Conservation (phyloP, 352 stramenopile species). For the Achlya hypogyna region DNA sequence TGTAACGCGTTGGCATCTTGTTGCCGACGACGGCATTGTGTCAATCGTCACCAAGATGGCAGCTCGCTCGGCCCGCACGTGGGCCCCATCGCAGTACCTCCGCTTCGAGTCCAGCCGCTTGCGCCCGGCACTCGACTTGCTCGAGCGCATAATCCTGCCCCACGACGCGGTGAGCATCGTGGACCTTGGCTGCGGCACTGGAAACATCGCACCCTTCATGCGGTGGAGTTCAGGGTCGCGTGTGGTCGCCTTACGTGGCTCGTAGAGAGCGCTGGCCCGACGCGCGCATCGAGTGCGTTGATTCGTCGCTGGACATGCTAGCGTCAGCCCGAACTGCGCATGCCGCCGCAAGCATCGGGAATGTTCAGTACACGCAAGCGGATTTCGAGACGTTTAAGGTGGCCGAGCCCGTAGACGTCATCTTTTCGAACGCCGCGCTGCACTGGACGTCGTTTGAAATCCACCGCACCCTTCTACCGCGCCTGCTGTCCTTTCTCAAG, state of each 20-base stretch:
- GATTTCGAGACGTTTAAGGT: constrained; percentile 50
- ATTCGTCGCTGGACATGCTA: constrained; percentile 55
- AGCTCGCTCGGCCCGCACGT: constrained; percentile 15
- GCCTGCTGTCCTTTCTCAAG: constrained; percentile 50
- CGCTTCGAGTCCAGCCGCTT: constrained; percentile 50
- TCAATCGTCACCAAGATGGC: not conserved
- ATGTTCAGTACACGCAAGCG: constrained; percentile 39
- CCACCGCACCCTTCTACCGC: constrained; percentile 37
- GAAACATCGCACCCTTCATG: constrained; percentile 61
- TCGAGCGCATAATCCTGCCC: constrained; percentile 29
- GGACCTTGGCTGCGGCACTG: constrained; percentile 53
- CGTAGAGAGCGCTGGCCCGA: constrained; percentile 31
- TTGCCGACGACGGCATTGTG: not conserved
- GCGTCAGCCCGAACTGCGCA: constrained; percentile 37
- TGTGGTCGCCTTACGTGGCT: not conserved
- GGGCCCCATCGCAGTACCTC: constrained; percentile 51
- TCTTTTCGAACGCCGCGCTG: constrained; percentile 62
- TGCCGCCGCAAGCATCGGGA: constrained; percentile 22
- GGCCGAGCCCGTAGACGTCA: constrained; percentile 38
- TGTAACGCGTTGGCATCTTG: too few relatives aligned
- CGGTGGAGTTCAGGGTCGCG: constrained; percentile 28
- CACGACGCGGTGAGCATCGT: constrained; percentile 30
- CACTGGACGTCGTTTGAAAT: constrained; percentile 53
- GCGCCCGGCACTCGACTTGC: constrained; percentile 52
- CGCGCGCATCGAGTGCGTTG: constrained; percentile 45